Base-by-base conservation (phyloP, 2,329 filamentous ascomycete species). In the Epichloe gansuensis region DNA sequence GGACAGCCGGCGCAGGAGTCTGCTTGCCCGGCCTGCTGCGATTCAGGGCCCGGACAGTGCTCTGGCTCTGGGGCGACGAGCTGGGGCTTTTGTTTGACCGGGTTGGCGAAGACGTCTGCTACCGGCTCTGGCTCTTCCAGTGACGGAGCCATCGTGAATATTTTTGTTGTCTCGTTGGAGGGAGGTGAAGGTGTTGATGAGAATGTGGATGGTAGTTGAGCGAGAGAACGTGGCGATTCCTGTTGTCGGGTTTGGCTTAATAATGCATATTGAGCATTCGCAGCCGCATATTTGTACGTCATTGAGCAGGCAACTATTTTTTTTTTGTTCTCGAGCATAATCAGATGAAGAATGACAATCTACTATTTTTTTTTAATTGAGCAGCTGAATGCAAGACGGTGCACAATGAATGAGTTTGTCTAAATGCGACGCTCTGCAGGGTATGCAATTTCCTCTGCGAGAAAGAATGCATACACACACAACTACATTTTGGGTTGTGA, bases 1-100 rank as follows among this genome's bases (percentile, higher is more conserved):
- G 93, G 93, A 64, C 93, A 98, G 51, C 90, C 90, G 47, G 85
- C 88, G 73, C 93, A 98, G 43, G 89, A 89, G 69, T 95, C 90
- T 49, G 80, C 80, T 54, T 75, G 75, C 56, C 82, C 82, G 52
- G 82, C 82, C 58, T 79, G 71, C 58, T 88, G 75, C 13, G 85
- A 89, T 64, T 91, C 87, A 4, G 88, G 93, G 0, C 93, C 93
- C 3, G 91, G 91, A 64, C 93, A 98, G 74, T 97, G 90, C 69
- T 97, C 89, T 72, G 91, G 91, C 65, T 97, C 90, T 41, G 93
- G 91, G 21, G 93, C 93, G 57, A 97, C 87, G 51, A 98, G 85
- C 57, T 88, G 78, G 1, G 91, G 89, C 49, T 87, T 84, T 51
- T 80, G 74, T 67, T 89, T 89, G 52, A 90, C 74, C 7, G 87